Evolutionary conservation across 345 rosid genomes (phyloP).

Genomic region (Leavenworthia alabamica): DNA sequence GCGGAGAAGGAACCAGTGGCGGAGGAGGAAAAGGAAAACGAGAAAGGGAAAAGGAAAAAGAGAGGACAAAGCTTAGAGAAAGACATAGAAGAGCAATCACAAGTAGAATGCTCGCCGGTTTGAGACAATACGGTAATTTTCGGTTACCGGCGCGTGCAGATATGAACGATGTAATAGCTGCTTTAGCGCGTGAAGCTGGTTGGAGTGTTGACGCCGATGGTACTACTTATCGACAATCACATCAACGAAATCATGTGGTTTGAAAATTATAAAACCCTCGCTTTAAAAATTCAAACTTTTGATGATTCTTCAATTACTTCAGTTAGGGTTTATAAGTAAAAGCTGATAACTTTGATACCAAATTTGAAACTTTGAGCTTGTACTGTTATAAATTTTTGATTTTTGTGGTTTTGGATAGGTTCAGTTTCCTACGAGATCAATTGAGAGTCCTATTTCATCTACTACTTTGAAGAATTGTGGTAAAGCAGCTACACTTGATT

Average conservation of each 20-base stretch:
- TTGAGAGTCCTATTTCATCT: conserved; percentile 56
- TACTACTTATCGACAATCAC: conserved; percentile 68
- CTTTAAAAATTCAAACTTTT: not conserved
- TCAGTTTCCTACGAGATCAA: conserved; percentile 47
- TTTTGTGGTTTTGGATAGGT: conserved; percentile 33
- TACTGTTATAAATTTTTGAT: not conserved
- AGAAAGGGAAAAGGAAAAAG: conserved; percentile 83
- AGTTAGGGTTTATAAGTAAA: not conserved
- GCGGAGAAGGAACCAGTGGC: too few species aligned
- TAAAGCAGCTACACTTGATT: conserved; percentile 41
- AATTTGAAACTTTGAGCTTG: not conserved
- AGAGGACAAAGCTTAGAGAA: conserved; percentile 94
- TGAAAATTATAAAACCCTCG: not conserved
- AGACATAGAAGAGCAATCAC: conserved; percentile 96
- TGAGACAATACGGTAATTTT: conserved; percentile 88
- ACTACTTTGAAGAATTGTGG: conserved; percentile 49
- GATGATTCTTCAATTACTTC: not conserved
- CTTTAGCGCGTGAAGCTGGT: conserved; percentile 95
- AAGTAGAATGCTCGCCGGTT: conserved; percentile 90
- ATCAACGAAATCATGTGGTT: conserved; percentile 62
- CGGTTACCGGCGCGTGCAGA: conserved; percentile 98
- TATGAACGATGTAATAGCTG: conserved; percentile 98
- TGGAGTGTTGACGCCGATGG: conserved; percentile 96
- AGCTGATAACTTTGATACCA: not conserved
- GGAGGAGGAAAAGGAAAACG: conserved; percentile 51